Evolutionary conservation across 2,329 filamentous ascomycete species (phyloP), one percentile per base, ranked within the genome.

Genomic region (Acephala macrosclerotiorum): DNA sequence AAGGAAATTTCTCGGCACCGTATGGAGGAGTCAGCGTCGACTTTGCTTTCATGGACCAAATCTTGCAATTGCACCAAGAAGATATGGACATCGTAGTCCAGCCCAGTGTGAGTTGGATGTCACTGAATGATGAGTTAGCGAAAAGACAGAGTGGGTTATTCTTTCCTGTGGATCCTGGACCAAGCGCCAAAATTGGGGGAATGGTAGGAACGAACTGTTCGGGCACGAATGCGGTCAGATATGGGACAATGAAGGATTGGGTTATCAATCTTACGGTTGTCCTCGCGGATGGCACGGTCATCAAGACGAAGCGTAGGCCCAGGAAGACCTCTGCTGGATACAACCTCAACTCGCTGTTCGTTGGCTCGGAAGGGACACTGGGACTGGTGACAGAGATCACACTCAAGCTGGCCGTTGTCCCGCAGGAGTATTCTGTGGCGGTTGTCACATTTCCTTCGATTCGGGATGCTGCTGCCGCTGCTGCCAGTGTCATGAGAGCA

Each of bases 31-130:
- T 97, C 75, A 95, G 92, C 70, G 91, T 97, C 59, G 94, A 97
- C 75, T 97, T 97, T 77, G 87, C 88, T 0, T 88, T 87, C 74
- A 97, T 97, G 94, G 91, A 97, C 76, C 83, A 89, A 73, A 91
- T 97, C 29, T 72, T 97, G 35, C 83, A 89, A 61, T 83, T 97
- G 64, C 91, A 97, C 77, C 89, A 91, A 71, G 90, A 92, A 3
- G 94, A 97, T 76, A 93, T 97, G 91, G 94, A 97, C 73, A 85
- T 97, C 58, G 92, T 97, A 4, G 93, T 97, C 2, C 94, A 97
- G 77, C 94, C 94, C 2, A 92, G 91, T 7, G 90, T 97, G 11
- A 90, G 91, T n/a, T 97, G 94, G 94, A 94, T 96, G 85, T 88
- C 91, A 60, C 80, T 97, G 65, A 97, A 97, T 73, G 88, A 91